These are phyloP conservation scores for Penicillium goetzii DNA, from an alignment of 495 filamentous ascomycete species.

Conservation along the genomic window DNA sequence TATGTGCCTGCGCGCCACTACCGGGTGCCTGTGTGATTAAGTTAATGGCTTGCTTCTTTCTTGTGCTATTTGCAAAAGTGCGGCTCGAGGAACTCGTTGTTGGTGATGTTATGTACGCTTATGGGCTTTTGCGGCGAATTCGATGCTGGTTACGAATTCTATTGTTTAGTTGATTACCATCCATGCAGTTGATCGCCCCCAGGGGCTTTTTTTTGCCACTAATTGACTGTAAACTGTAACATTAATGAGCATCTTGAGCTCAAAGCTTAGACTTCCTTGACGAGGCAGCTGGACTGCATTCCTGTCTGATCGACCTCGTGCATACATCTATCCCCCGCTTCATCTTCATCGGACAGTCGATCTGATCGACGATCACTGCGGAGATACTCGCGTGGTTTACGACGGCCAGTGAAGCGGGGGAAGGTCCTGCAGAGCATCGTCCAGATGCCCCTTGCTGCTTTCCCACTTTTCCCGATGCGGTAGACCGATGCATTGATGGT, in stretches of 20 bases:
- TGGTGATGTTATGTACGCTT: conserved; percentile 8
- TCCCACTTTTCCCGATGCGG: not conserved
- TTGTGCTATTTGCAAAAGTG: not conserved
- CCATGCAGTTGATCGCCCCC: not conserved
- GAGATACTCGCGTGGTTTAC: conserved; percentile 2
- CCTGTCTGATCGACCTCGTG: not conserved
- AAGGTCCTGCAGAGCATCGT: not conserved
- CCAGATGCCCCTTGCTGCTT: not conserved
- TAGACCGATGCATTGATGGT: not conserved
- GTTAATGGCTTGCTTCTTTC: conserved; percentile 5
- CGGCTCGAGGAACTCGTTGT: not conserved
- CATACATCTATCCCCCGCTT: not conserved
- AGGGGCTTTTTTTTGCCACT: not conserved
- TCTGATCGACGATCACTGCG: conserved; percentile 7
- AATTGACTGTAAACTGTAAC: not conserved
- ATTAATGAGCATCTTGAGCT: too few relatives aligned
- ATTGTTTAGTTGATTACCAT: conserved; percentile 13
- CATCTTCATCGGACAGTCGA: not conserved
- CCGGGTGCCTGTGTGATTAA: not conserved
- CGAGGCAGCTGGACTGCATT: not conserved
- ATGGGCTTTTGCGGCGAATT: conserved; percentile 4
- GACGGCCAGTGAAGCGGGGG: not conserved
- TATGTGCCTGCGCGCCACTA: not conserved
- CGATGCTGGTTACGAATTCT: conserved; percentile 13
- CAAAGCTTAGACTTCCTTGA: not conserved